A percentile compares a stretch with the other conserved stretches of the same genome.
These are phyloP conservation scores for Pseudogymnoascus sp. DNA, from an alignment of 2,329 filamentous ascomycete genomes.

Conservation along the genomic window DNA sequence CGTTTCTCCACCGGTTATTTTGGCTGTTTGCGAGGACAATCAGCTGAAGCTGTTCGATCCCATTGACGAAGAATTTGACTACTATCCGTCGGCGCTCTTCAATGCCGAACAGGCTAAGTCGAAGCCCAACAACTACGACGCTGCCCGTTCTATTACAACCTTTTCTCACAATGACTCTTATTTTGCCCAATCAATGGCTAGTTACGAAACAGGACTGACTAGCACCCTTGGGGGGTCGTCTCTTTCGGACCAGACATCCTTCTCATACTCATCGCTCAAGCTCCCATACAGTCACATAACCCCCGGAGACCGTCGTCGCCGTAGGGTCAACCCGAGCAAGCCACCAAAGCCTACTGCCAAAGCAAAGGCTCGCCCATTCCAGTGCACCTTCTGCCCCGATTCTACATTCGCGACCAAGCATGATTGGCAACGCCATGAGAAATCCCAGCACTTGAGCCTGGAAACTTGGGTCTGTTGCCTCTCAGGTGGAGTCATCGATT, in stretches of 20 bases:
- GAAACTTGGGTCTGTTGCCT: slow-evolving; percentile 55
- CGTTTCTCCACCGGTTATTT: slow-evolving; percentile 8
- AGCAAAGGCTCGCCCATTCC: slow-evolving; percentile 37
- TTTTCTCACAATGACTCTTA: slow-evolving; percentile 7
- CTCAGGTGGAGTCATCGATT: slow-evolving; percentile 42
- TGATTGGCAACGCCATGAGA: slow-evolving; percentile 52
- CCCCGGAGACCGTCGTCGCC: slow-evolving; percentile 46
- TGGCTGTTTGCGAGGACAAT: slow-evolving; percentile 18
- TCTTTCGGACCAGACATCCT: slow-evolving; percentile 1
- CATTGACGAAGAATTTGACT: slow-evolving; percentile 3
- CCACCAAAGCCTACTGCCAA: slow-evolving; percentile 31
- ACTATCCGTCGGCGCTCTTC: not conserved
- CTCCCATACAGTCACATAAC: slow-evolving; percentile 20
- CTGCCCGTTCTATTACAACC: not conserved
- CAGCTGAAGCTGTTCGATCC: slow-evolving; percentile 3
- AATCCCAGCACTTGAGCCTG: slow-evolving; percentile 46
- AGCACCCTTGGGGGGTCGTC: slow-evolving; percentile 4
- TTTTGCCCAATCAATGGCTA: slow-evolving; percentile 10
- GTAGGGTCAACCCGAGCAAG: slow-evolving; percentile 39
- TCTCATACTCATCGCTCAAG: slow-evolving; percentile 8
- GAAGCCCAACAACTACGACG: not conserved
- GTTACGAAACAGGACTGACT: slow-evolving; percentile 10
- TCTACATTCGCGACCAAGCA: slow-evolving; percentile 46
- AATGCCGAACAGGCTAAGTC: not conserved
- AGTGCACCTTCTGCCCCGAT: slow-evolving; percentile 51